Evolutionary conservation across 2,329 filamentous ascomycete species (phyloP).

Genomic region (Chaetomiaceae sp.): DNA sequence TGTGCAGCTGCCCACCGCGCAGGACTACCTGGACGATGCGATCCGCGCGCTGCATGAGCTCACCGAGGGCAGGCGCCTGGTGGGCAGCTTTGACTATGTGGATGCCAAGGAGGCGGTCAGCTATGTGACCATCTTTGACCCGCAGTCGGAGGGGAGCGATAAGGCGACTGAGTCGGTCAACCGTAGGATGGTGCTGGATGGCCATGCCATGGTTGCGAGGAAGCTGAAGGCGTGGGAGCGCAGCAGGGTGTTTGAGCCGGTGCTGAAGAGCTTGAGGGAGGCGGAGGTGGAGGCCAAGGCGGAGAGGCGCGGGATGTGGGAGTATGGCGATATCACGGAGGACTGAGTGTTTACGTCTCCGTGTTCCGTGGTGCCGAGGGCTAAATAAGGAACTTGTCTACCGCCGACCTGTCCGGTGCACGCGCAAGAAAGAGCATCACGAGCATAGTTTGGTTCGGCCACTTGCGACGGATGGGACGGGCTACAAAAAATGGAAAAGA

Average conservation of each 20-base stretch:
- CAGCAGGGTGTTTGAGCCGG: conserved; percentile 58
- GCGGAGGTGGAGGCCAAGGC: conserved; percentile 74
- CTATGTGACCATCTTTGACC: conserved; percentile 84
- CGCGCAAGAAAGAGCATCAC: too few relatives aligned
- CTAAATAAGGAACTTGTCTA: too few relatives aligned
- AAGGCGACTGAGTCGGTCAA: conserved; percentile 67
- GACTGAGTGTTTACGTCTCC: too few relatives aligned
- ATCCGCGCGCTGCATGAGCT: conserved; percentile 68
- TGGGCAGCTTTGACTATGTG: conserved; percentile 84
- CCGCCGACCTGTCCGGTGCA: too few relatives aligned
- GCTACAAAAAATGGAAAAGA: too few relatives aligned
- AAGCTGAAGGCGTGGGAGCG: conserved; percentile 92
- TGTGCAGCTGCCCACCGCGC: conserved; percentile 74
- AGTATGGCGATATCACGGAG: conserved; percentile 95
- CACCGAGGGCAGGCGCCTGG: conserved; percentile 69
- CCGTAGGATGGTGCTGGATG: conserved; percentile 75
- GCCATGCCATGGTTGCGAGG: conserved; percentile 82
- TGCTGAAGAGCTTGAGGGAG: conserved; percentile 65
- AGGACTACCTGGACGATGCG: conserved; percentile 79
- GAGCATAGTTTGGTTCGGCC: too few relatives aligned
- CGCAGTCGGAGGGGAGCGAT: conserved; percentile 50
- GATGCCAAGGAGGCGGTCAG: conserved; percentile 72
- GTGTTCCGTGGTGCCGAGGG: too few relatives aligned
- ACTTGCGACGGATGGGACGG: too few relatives aligned
- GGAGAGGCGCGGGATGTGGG: conserved; percentile 84